Percentiles rank a stretch among this genome's conserved stretches.
phyloP scores from a whole-genome alignment of 2,329 filamentous ascomycete species.

The Westerdykella ornata region DNA sequence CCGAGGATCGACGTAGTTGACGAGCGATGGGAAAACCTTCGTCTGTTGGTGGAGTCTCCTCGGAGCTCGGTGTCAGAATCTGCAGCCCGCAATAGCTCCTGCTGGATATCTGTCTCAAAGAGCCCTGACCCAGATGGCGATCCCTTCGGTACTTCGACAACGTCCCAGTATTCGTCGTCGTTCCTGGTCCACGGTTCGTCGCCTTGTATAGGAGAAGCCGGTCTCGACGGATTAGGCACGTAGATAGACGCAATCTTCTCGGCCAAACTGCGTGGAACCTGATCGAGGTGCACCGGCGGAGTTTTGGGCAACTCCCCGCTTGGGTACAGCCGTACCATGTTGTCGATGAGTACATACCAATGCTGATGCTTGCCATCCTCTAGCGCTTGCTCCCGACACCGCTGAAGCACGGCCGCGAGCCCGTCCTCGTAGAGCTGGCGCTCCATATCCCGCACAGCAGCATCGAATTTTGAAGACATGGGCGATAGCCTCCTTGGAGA shows the following conservation, averaged over 20 bases:
- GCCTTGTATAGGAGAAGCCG: slow-evolving; percentile 9
- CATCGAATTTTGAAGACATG: slow-evolving; percentile 4
- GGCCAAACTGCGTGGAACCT: slow-evolving; percentile 10
- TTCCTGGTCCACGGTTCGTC: slow-evolving; percentile 24
- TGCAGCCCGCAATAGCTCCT: not conserved
- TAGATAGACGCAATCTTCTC: slow-evolving; percentile 20
- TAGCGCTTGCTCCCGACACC: slow-evolving; percentile 7
- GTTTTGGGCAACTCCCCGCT: slow-evolving; percentile 15
- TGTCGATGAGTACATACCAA: slow-evolving; percentile 12
- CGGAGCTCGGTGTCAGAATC: no score
- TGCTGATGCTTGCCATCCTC: slow-evolving; percentile 8
- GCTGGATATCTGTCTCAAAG: not conserved
- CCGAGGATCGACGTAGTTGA: no score
- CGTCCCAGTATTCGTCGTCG: slow-evolving; percentile 19
- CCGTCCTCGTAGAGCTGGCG: slow-evolving; percentile 13
- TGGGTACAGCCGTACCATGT: slow-evolving; percentile 13
- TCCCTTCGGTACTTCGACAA: slow-evolving; percentile 7
- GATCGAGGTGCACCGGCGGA: slow-evolving; percentile 12
- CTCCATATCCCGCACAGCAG: slow-evolving; percentile 11
- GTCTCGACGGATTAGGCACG: not conserved
- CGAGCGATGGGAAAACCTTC: no score
- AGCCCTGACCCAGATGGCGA: not conserved
- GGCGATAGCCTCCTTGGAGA: not conserved
- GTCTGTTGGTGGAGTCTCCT: no score
- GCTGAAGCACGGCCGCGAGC: slow-evolving; percentile 6